Evolutionary conservation across 306 rosid species (phyloP).

Genomic region (Biancaea sappan): DNA sequence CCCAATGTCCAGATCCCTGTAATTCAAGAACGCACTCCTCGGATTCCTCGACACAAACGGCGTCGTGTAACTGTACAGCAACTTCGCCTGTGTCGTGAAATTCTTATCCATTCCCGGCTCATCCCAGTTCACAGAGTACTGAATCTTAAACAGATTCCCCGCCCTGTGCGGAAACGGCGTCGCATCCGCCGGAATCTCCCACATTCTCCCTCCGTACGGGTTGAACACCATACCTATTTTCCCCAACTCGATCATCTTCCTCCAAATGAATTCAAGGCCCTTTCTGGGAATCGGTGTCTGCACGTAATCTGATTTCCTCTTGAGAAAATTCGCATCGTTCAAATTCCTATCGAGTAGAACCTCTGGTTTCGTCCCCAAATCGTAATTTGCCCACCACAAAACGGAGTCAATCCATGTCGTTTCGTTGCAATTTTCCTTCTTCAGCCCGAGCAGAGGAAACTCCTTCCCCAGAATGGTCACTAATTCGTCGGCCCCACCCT

Average conservation of each 20-base stretch:
- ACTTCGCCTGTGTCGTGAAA: slow-evolving; percentile 21
- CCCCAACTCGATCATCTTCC: slow-evolving; percentile 43
- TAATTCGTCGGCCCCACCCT: slow-evolving; percentile 52
- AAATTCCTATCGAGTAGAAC: slow-evolving; percentile 33
- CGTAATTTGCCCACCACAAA: slow-evolving; percentile 41
- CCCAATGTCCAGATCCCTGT: slow-evolving; percentile 58
- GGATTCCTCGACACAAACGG: slow-evolving; percentile 53
- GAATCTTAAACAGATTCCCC: slow-evolving; percentile 51
- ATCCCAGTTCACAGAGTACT: slow-evolving; percentile 46
- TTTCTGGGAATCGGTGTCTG: slow-evolving; percentile 35
- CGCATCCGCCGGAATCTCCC: slow-evolving; percentile 25
- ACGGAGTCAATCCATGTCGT: slow-evolving; percentile 58
- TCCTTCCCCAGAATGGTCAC: slow-evolving; percentile 44
- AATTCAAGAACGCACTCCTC: slow-evolving; percentile 48
- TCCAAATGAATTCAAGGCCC: slow-evolving; percentile 46
- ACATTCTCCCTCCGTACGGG: slow-evolving; percentile 56
- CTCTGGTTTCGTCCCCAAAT: slow-evolving; percentile 34
- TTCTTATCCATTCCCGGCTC: slow-evolving; percentile 35
- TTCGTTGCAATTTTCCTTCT: slow-evolving; percentile 50
- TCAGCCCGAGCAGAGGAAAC: slow-evolving; percentile 57
- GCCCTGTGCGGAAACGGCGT: slow-evolving; percentile 49
- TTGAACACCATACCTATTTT: slow-evolving; percentile 47
- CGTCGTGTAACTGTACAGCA: slow-evolving; percentile 46
- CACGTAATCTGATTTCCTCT: slow-evolving; percentile 59
- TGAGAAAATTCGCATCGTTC: slow-evolving; percentile 28